Evolutionary conservation across 2,329 filamentous ascomycete species (phyloP), one percentile per base, ranked within the genome.

Genomic region (Aspergillus novofumigatus): DNA sequence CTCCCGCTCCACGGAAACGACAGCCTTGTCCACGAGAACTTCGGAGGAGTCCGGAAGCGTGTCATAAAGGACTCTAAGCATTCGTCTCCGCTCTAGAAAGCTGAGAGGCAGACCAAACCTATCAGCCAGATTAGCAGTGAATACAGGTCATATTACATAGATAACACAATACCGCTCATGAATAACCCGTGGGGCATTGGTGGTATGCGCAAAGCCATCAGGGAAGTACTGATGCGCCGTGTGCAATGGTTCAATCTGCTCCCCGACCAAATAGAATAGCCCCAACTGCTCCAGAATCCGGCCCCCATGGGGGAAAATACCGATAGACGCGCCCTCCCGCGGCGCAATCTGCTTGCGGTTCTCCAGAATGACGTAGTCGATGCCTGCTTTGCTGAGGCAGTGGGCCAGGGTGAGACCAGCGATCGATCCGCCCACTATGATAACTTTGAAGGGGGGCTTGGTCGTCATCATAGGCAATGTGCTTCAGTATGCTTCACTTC

Each of bases 61-160:
- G 8, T 68, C 54, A 38, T 67, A 67, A 3, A 71, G 54, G 10
- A 62, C 57, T 25, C 63, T 47, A 1, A 72, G 57, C 32, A 71
- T 38, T 17, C 14, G 32, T 17, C 32, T 38, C 5, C 32, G 32
- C 32, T 38, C 32, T 7, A 38, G 32, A 17, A 38, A 38, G 14
- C 14, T 14, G 14, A 38, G 14, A 38, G 32, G 32, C 6, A 38
- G 6, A 17, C 32, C 32, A 38, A 38, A 38, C 1, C 32, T 38
- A 38, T 38, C 14, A 7, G 2, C 32, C 32, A 38, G 32, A 38
- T 38, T 7, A 38, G 32, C 32, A 17, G 32, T 17, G 14, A n/a
- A 38, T 17, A 38, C 32, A 3, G 32, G 32, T 17, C 14, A 17
- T n/a, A 7, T 17, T 6, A 17, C 14, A 7, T 17, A 17, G 14